Conservation (phyloP, 257 asterid species). For the Datura wrightii region DNA sequence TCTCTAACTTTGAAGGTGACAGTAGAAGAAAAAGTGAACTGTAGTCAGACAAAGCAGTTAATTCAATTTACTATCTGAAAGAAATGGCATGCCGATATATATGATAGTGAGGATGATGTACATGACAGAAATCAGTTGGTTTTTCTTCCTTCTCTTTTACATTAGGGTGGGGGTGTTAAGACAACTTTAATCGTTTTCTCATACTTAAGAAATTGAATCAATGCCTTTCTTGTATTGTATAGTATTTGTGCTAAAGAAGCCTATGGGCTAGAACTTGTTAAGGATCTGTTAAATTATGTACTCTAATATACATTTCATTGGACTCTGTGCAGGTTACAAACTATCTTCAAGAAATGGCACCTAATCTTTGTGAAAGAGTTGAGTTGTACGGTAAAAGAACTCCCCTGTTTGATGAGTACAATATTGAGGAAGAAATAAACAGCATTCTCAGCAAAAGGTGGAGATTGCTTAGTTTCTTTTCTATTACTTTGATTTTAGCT, state of each 20-base stretch:
- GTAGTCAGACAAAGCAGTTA: background rate
- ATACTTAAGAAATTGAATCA: background rate
- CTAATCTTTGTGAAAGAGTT: conserved; percentile 86
- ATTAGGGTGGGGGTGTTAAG: background rate
- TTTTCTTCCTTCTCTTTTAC: background rate
- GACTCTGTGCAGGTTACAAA: conserved; percentile 74
- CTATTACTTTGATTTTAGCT: conserved; percentile 17
- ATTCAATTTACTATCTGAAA: background rate
- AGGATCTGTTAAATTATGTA: background rate
- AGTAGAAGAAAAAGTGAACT: background rate
- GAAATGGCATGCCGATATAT: background rate
- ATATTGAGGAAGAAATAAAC: conserved; percentile 87
- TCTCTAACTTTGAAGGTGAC: background rate
- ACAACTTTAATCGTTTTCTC: conserved; percentile 1
- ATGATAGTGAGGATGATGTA: background rate
- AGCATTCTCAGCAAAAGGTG: conserved; percentile 89
- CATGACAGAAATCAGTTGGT: conserved; percentile 10
- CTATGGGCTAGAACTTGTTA: background rate
- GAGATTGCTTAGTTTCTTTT: conserved; percentile 31
- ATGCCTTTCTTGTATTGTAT: background rate
- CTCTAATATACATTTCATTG: background rate
- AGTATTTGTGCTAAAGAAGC: background rate
- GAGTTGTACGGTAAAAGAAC: conserved; percentile 74
- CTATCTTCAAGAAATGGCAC: conserved; percentile 96
- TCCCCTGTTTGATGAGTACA: conserved; percentile 88